Base-by-base conservation (phyloP, 352 stramenopile genomes). In the Thalassiosira exigua region DNA sequence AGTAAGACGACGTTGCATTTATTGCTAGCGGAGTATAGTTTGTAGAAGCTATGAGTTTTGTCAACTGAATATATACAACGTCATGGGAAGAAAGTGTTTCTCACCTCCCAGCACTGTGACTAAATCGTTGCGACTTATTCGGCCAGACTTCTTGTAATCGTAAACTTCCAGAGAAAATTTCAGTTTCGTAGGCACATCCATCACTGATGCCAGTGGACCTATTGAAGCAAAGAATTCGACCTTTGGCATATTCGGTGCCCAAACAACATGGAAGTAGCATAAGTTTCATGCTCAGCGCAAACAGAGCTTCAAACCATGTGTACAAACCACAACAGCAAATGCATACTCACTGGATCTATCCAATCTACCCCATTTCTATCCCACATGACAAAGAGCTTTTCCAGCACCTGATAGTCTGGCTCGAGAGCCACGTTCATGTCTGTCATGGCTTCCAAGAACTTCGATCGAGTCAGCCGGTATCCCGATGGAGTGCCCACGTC, bases 331-430 rank as follows among this genome's bases (percentile, higher is more conserved):
- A n/a, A n/a, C n/a, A n/a, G n/a, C n/a, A n/a, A n/a, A n/a, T n/a
- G n/a, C n/a, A n/a, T 21, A 74, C 61, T 80, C 53, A 80, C 54
- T 26, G 70, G 62, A 61, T 80, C 70, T 46, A 80, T 30, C 19
- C 41, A 69, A 48, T 41, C 73, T 19, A 42, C 54, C 14, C 73
- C 58, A 70, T 76, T 70, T 26, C 24, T 57, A 62, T 81, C 73
- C 65, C 65, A 81, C 73, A 81, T 72, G 26, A 65, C 52, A 42
- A 72, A 75, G 5, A 81, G 42, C 39, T 81, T 69, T 32, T 76
- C 73, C 21, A 81, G 68, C 1, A 81, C 52, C 36, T 81, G 29
- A 42, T 57, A 65, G 72, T 76, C 65, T 59, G 64, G 64, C 3
- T 76, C 66, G 4, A 41, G 22, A 0, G 29, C 54, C 22, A 80